A percentile compares a stretch with the other conserved stretches of the same genome.
Evolutionary conservation across 2,329 filamentous ascomycete genomes (phyloP).

Genomic region (Paraphaeosphaeria minitans): DNA sequence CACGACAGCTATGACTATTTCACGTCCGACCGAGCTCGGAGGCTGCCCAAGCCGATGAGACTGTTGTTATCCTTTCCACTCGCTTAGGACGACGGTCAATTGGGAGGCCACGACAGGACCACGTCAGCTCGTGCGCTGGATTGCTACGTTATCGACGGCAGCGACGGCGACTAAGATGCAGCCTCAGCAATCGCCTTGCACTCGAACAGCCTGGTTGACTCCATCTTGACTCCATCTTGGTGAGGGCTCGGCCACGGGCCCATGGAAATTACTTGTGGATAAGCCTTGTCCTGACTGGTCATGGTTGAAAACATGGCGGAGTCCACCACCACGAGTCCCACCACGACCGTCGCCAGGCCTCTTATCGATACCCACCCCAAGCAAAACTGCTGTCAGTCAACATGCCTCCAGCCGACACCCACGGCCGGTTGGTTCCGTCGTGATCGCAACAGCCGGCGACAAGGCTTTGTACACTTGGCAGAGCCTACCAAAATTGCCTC

Average conservation of each 20-base stretch:
- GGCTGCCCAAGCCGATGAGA: not conserved
- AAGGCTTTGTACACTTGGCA: conserved; percentile 15
- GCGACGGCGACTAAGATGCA: conserved; percentile 7
- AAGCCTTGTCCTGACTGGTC: conserved; percentile 25
- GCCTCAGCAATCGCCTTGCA: conserved; percentile 19
- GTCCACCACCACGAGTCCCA: not conserved
- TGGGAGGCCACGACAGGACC: conserved; percentile 15
- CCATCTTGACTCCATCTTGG: conserved; percentile 26
- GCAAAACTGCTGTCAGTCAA: conserved; percentile 9
- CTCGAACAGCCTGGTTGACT: conserved; percentile 29
- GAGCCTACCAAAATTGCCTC: conserved; percentile 6
- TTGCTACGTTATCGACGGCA: not conserved
- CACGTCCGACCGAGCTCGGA: not conserved
- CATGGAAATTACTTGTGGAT: conserved; percentile 39
- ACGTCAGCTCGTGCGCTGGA: conserved; percentile 12
- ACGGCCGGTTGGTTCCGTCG: not conserved
- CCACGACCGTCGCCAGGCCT: not conserved
- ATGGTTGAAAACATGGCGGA: conserved; percentile 15
- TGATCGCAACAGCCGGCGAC: conserved; percentile 14
- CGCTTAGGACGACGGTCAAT: conserved; percentile 2
- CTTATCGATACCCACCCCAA: conserved; percentile 27
- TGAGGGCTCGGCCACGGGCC: conserved; percentile 25
- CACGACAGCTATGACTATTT: not conserved
- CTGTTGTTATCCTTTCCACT: not conserved
- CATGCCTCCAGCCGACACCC: not conserved